These are phyloP conservation scores for Penicillium aurantiogriseum DNA, from an alignment of 2,329 filamentous ascomycete species.

Conservation along the genomic window DNA sequence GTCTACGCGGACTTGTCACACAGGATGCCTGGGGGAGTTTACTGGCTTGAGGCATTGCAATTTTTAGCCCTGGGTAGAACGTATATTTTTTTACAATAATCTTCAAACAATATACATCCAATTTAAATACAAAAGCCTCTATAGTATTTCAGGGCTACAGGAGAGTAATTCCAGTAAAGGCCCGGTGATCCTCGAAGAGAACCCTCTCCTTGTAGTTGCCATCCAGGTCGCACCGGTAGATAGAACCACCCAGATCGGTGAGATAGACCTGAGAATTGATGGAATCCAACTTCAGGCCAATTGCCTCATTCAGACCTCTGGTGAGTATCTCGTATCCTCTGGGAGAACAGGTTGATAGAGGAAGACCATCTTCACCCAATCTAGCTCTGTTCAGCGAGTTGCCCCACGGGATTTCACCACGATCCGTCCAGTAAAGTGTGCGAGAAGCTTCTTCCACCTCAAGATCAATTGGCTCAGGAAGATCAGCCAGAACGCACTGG, in stretches of 20 bases:
- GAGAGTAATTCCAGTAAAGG: constrained; percentile 19
- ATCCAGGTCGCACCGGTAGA: constrained; percentile 18
- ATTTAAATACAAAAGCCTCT: not conserved
- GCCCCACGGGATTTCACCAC: constrained; percentile 56
- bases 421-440: constrained; percentile 60
- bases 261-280: constrained; percentile 23
- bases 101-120: not conserved
- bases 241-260: constrained; percentile 29
- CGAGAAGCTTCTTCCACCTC: constrained; percentile 50
- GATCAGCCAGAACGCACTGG: constrained; percentile 42
- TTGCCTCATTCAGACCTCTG: constrained; percentile 27
- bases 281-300: constrained; percentile 27
- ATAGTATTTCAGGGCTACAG: not conserved
- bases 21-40: too few species aligned
- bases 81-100: too few species aligned
- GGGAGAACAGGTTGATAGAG: not conserved
- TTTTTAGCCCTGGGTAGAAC: too few species aligned
- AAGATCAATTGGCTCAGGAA: constrained; percentile 59
- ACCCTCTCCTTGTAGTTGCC: constrained; percentile 4
- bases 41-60: too few species aligned
- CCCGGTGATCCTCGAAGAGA: constrained; percentile 10
- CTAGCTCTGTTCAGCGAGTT: constrained; percentile 52
- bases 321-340: constrained; percentile 16
- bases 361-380: constrained; percentile 12
- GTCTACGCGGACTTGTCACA: too few species aligned